A percentile compares a stretch with the other conserved stretches of the same genome.
Conservation (phyloP, 1,284 basidiomycete species). For the Microbotryum scabiosae region DNA sequence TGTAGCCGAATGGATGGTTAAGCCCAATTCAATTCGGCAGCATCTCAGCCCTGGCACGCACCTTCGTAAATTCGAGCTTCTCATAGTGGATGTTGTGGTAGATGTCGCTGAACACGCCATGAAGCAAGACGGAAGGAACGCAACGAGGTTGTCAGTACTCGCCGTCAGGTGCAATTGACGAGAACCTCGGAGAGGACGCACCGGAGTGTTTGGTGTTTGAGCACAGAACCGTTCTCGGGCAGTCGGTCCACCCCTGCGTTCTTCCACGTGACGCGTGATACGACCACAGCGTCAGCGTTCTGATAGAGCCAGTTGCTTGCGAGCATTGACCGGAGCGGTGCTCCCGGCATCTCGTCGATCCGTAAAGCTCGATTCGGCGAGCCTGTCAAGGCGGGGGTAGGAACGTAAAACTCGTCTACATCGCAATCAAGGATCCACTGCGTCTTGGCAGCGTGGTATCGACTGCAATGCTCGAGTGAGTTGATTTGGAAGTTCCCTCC, state of each 20-base stretch:
- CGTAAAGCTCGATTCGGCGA: neutral
- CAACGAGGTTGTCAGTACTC: no score
- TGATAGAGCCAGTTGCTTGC: slow-evolving; percentile 4
- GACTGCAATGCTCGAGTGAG: slow-evolving; percentile 7
- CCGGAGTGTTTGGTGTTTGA: slow-evolving; percentile 1
- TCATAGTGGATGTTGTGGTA: slow-evolving; percentile 3
- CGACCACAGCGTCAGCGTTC: slow-evolving; percentile 1
- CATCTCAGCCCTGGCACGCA: neutral
- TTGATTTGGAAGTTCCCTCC: slow-evolving; percentile 3
- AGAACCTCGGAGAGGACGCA: neutral
- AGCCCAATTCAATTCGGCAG: no score
- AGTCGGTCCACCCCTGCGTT: neutral
- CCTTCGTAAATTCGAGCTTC: slow-evolving; percentile 12
- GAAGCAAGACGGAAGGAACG: neutral
- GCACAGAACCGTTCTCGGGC: neutral
- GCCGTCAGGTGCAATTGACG: neutral
- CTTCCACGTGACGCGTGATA: slow-evolving; percentile 2
- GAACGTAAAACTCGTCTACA: slow-evolving; percentile 12
- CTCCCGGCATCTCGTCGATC: neutral
- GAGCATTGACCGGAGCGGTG: neutral
- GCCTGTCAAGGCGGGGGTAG: neutral
- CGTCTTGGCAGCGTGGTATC: neutral
- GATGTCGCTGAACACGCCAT: neutral
- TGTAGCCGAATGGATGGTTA: neutral
- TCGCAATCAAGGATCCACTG: slow-evolving; percentile 12